Base-by-base conservation (phyloP, 2,329 filamentous ascomycete species). In the Verticillium isaacii region DNA sequence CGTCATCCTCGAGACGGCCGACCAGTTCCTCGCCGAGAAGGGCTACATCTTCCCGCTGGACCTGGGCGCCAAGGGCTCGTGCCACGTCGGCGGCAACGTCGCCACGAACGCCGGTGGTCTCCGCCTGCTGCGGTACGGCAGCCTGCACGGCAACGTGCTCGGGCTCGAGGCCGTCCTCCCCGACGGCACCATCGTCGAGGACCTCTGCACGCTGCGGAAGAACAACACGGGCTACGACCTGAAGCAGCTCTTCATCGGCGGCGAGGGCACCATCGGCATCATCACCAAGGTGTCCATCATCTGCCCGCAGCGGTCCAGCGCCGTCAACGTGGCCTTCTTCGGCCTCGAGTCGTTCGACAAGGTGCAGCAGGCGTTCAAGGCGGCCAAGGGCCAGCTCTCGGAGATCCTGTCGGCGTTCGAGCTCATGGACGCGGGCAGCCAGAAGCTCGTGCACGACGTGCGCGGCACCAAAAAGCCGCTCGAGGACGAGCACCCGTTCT, bases 161-260 rank as follows among this genome's bases (percentile, higher is more conserved):
- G 95, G 95, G 32, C 82, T 99, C 59, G 94, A 99, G 79, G 95
- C 90, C 23, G 96, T 99, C 9, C 82, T 99, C 50, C 92, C 95
- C 1, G 92, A 99, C 72, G 95, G 95, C 60, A 97, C 93, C 7
- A 85, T 99, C 68, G 83, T 99, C 56, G 88, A 98, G 69, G 93
- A 97, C 69, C 86, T 99, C 36, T 90, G 87, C 68, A 93, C 86
- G 63, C 82, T 99, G 62, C 88, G 95, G 67, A 99, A 99, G 82
- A 98, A 99, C 82, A 99, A 99, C 80, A 99, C 95, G 2, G 95
- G 95, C 32, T 99, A 98, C 77, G 96, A 99, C 74, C 77, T 97
- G 62, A 97, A 97, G 81, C 94, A 97, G 77, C 85, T 97, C 39
- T 97, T 99, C 74, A 96, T 99, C 70, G 95, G 95, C 56, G 91